Conservation (phyloP, 2,329 filamentous ascomycete species). For the Curvularia eragrostidis region DNA sequence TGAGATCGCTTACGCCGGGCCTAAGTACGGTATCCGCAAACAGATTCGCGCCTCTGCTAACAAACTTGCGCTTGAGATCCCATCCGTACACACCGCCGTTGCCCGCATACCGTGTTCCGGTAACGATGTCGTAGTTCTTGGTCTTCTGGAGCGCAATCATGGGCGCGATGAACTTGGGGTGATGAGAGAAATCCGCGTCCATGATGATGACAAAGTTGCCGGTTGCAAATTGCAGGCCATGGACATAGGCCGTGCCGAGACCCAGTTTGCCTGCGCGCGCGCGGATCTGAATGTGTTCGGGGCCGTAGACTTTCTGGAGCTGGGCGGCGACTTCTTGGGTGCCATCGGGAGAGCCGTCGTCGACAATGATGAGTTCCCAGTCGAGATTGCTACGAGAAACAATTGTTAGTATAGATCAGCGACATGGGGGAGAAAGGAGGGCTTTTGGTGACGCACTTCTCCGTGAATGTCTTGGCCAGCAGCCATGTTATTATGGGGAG, state of each 20-base stretch:
- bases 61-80: slow-evolving; percentile 83
- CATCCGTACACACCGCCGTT: slow-evolving; percentile 89
- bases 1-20: slow-evolving; percentile 93
- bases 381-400: slow-evolving; percentile 73
- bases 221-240: slow-evolving; percentile 86
- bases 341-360: slow-evolving; percentile 96
- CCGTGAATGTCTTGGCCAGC: slow-evolving; percentile 87
- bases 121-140: slow-evolving; percentile 92
- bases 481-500: slow-evolving; percentile 95
- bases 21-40: slow-evolving; percentile 94
- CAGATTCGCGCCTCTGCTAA: slow-evolving; percentile 86
- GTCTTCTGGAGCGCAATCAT: slow-evolving; percentile 85
- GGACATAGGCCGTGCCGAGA: slow-evolving; percentile 95
- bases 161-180: slow-evolving; percentile 96
- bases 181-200: slow-evolving; percentile 99
- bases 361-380: slow-evolving; percentile 97
- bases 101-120: slow-evolving; percentile 90
- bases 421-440: slow-evolving; percentile 3
- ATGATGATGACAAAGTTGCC: slow-evolving; percentile 99
- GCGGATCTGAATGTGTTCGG: slow-evolving; percentile 80
- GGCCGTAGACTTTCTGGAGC: slow-evolving; percentile 81
- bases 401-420: neutral
- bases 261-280: slow-evolving; percentile 93
- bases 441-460: slow-evolving; percentile 68
- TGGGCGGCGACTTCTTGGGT: slow-evolving; percentile 90